These are phyloP conservation scores for Heteromeles arbutifolia DNA, from an alignment of 306 rosid species.

Conservation along the genomic window DNA sequence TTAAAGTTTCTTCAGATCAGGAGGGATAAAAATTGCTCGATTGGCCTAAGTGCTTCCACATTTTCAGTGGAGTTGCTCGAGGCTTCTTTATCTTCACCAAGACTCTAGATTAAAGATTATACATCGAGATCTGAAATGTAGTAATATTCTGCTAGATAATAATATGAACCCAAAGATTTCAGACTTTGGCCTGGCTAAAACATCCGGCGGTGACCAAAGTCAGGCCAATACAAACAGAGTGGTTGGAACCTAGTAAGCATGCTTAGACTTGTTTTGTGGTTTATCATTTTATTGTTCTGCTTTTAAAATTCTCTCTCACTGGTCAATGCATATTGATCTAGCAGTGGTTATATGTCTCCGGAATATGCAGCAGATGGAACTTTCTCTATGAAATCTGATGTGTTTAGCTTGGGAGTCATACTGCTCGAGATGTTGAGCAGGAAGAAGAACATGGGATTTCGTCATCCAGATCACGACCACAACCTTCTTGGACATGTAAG, in stretches of 20 bases:
- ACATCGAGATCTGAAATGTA: constrained; percentile 36
- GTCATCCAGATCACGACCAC: not conserved
- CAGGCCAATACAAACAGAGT: constrained; percentile 22
- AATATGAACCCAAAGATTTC: constrained; percentile 34
- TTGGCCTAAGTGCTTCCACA: constrained; percentile 24
- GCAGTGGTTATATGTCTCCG: constrained; percentile 38
- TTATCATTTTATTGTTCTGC: not conserved
- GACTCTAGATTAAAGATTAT: constrained; percentile 37
- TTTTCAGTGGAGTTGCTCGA: constrained; percentile 23
- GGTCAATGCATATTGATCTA: not conserved
- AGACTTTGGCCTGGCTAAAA: constrained; percentile 41
- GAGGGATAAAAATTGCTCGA: not conserved
- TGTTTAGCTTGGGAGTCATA: constrained; percentile 36
- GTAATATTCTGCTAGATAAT: constrained; percentile 33
- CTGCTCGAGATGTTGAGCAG: constrained; percentile 30
- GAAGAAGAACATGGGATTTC: constrained; percentile 12
- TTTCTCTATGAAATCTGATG: constrained; percentile 37
- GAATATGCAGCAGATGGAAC: constrained; percentile 36
- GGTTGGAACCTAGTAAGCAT: constrained; percentile 43
- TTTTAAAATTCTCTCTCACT: no score
- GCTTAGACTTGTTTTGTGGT: no score
- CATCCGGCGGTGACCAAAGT: constrained; percentile 24
- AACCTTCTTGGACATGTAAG: constrained; percentile 24
- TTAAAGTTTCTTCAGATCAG: not conserved
- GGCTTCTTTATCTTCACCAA: constrained; percentile 34